Percentiles rank a stretch among this genome's conserved stretches.
Evolutionary conservation across 306 rosid species (phyloP).

Genomic region (Gastrolobium villosum): DNA sequence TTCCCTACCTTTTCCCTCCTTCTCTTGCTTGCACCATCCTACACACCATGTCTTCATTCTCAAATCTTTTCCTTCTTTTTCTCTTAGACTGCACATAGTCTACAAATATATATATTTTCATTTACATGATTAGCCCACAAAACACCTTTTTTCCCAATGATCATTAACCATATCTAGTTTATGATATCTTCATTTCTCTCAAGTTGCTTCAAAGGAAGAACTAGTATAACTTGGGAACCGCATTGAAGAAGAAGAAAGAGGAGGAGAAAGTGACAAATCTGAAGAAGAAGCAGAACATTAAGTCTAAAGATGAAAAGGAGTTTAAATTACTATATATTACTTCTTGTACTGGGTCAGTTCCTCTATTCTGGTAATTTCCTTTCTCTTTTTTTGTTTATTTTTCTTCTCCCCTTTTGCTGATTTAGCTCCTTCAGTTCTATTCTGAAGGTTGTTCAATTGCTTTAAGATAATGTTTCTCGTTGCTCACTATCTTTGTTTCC

Average conservation of each 20-base stretch:
- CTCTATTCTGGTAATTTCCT: conserved; percentile 71
- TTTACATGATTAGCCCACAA: conserved; percentile 49
- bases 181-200: conserved; percentile 55
- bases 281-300: conserved; percentile 16
- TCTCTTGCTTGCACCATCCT: conserved; percentile 59
- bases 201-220: conserved; percentile 45
- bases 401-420: background rate
- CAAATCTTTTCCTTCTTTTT: conserved; percentile 50
- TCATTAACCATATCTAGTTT: conserved; percentile 48
- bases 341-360: conserved; percentile 58
- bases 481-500: conserved; percentile 13
- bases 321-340: conserved; percentile 41
- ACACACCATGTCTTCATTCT: conserved; percentile 50
- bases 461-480: conserved; percentile 36
- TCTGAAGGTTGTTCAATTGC: conserved; percentile 20
- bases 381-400: conserved; percentile 32
- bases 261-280: conserved; percentile 23
- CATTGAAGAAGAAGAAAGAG: conserved; percentile 45
- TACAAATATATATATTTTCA: conserved; percentile 39
- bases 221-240: conserved; percentile 42
- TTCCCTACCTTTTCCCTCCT: conserved; percentile 61
- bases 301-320: conserved; percentile 53
- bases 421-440: conserved; percentile 37
- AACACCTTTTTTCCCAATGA: conserved; percentile 38
- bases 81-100: conserved; percentile 44